Percentiles rank a stretch among this genome's conserved stretches.
These are phyloP conservation scores for Taphrina flavorubra DNA, from an alignment of 1,139 yeast species.

Conservation along the genomic window DNA sequence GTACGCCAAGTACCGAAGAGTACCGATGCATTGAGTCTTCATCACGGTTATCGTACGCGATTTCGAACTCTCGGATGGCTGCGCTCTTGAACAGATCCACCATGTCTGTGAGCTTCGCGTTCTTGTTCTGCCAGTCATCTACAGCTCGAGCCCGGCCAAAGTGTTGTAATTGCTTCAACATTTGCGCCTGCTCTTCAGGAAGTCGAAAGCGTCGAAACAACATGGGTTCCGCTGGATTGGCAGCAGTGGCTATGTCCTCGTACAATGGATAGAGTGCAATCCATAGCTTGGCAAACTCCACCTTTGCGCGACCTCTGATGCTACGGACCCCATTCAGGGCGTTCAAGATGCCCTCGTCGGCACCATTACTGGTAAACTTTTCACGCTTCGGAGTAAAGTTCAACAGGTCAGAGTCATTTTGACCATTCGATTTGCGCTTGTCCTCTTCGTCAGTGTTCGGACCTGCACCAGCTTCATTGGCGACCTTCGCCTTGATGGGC, in stretches of 20 bases:
- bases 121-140: conserved; percentile 52
- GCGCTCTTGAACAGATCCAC: conserved; percentile 77
- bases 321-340: conserved; percentile 52
- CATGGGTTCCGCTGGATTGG: conserved; percentile 56
- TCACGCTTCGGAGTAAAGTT: conserved; percentile 6
- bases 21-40: conserved; percentile 53
- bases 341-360: conserved; percentile 43
- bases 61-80: conserved; percentile 71
- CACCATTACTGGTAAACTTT: not conserved
- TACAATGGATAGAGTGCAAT: conserved; percentile 57
- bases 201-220: conserved; percentile 58
- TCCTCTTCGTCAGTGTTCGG: conserved; percentile 46
- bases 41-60: conserved; percentile 61
- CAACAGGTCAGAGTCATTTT: conserved; percentile 2
- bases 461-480: conserved; percentile 4
- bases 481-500: conserved; percentile 44
- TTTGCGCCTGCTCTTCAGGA: conserved; percentile 48
- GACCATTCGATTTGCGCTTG: conserved; percentile 5
- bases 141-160: conserved; percentile 55
- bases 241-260: conserved; percentile 58
- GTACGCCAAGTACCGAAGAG: conserved; percentile 52
- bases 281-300: conserved; percentile 57
- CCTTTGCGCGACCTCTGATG: conserved; percentile 56
- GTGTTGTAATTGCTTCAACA: conserved; percentile 46
- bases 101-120: conserved; percentile 62